Conservation (phyloP, 371 early-diverging fungal species). For the Apophysomyces sp. region DNA sequence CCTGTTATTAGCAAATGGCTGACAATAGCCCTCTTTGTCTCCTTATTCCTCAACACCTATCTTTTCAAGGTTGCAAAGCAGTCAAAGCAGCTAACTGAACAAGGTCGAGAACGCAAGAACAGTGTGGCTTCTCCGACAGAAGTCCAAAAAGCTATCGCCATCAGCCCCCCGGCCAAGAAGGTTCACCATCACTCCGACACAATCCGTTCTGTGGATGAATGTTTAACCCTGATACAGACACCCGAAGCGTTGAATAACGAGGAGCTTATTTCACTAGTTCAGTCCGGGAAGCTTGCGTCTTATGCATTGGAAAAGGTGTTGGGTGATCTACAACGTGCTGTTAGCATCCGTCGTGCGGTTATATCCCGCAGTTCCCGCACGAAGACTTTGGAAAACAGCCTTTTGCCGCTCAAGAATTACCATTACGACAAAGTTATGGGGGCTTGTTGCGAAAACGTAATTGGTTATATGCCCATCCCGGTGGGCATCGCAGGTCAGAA, state of each 20-base stretch:
- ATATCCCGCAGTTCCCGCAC: slow-evolving; percentile 68
- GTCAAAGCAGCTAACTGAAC: slow-evolving; percentile 17
- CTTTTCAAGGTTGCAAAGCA: slow-evolving; percentile 57
- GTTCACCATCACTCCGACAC: slow-evolving; percentile 13
- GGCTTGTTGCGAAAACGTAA: slow-evolving; percentile 95
- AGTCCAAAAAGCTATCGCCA: neutral
- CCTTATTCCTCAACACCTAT: slow-evolving; percentile 60
- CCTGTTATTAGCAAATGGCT: slow-evolving; percentile 62
- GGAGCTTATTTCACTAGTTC: slow-evolving; percentile 74
- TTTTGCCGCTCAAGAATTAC: slow-evolving; percentile 80
- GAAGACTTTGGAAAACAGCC: slow-evolving; percentile 59
- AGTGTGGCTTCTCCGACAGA: neutral
- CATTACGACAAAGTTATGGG: slow-evolving; percentile 90
- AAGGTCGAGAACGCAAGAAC: neutral
- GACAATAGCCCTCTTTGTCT: slow-evolving; percentile 45
- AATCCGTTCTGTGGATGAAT: slow-evolving; percentile 53
- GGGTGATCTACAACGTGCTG: slow-evolving; percentile 78
- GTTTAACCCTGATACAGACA: slow-evolving; percentile 54
- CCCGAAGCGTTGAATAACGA: slow-evolving; percentile 61
- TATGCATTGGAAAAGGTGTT: slow-evolving; percentile 87
- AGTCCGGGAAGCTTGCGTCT: slow-evolving; percentile 71
- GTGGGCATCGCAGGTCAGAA: slow-evolving; percentile 79
- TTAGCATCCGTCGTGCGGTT: slow-evolving; percentile 76
- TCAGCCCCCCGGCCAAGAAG: slow-evolving; percentile 10
- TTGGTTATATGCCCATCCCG: slow-evolving; percentile 94